These are phyloP conservation scores for Botryotinia convoluta DNA, from an alignment of 2,329 filamentous ascomycete genomes.

Conservation along the genomic window DNA sequence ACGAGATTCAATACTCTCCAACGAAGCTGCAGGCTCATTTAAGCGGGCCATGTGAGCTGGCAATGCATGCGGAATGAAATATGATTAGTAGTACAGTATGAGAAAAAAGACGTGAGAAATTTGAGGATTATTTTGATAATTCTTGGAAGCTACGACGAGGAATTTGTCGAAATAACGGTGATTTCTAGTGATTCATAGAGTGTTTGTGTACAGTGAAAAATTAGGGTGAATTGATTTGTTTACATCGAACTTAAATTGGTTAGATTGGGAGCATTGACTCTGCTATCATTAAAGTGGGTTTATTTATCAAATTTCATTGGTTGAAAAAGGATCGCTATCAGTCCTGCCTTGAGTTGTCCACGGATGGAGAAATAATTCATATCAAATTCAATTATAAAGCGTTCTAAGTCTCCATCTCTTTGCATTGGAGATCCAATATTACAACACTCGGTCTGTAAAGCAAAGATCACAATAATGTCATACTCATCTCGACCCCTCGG, in stretches of 20 bases:
- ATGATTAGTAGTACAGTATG: background rate
- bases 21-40: constrained; percentile 68
- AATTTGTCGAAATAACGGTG: background rate
- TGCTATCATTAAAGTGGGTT: background rate
- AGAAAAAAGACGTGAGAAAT: background rate
- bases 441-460: background rate
- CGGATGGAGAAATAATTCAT: constrained; percentile 3
- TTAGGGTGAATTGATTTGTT: constrained; percentile 28
- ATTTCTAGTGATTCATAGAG: background rate
- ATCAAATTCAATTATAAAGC: background rate
- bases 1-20: constrained; percentile 71
- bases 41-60: constrained; percentile 66
- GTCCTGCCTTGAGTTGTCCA: constrained; percentile 5
- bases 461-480: constrained; percentile 46
- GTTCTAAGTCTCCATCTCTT: background rate
- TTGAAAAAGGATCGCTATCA: background rate
- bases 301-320: background rate
- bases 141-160: constrained; percentile 10
- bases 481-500: constrained; percentile 57
- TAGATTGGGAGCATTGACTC: constrained; percentile 13
- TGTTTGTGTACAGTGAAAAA: constrained; percentile 19
- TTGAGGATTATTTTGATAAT: background rate
- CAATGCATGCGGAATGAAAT: constrained; percentile 32
- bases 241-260: constrained; percentile 32
- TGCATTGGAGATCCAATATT: background rate